Percentiles rank a stretch among this genome's conserved stretches.
Conservation (phyloP, 78 protist genomes). For the Protostelium mycophagum region DNA sequence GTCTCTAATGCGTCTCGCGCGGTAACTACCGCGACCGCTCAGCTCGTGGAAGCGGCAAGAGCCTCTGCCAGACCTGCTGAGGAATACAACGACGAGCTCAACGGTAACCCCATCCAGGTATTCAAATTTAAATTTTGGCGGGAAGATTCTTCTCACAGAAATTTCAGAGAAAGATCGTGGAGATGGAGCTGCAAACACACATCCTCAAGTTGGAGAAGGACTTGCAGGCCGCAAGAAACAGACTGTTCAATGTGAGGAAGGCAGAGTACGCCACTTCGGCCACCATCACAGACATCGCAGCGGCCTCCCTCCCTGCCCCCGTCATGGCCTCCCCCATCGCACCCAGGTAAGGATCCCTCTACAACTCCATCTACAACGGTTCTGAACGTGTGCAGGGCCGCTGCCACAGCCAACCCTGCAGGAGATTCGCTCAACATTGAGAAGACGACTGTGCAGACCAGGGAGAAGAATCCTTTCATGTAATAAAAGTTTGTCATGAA, state of each 20-base stretch:
- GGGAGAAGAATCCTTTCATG: no score
- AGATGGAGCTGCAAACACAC: constrained; percentile 59
- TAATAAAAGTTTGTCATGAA: no score
- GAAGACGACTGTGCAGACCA: no score
- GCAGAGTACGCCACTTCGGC: constrained; percentile 16
- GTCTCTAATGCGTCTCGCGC: constrained; percentile 13
- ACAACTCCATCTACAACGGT: no score
- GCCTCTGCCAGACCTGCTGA: constrained; percentile 22
- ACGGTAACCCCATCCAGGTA: background rate
- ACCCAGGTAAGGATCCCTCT: no score
- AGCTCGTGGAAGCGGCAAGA: constrained; percentile 64
- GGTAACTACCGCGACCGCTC: constrained; percentile 42
- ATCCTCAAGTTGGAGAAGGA: constrained; percentile 53
- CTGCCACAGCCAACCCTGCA: no score
- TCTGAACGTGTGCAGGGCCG: no score
- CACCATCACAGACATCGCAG: background rate
- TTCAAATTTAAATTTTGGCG: no score
- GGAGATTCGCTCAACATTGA: no score
- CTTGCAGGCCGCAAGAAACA: constrained; percentile 39
- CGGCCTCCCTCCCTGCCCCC: background rate
- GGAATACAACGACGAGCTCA: background rate
- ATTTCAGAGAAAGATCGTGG: constrained; percentile 24
- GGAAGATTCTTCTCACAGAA: no score
- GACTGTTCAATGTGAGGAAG: constrained; percentile 38
- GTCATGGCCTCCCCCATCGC: background rate